These are phyloP conservation scores for Conticribra guillardii DNA, from an alignment of 108 stramenopile genomes.

Conservation along the genomic window DNA sequence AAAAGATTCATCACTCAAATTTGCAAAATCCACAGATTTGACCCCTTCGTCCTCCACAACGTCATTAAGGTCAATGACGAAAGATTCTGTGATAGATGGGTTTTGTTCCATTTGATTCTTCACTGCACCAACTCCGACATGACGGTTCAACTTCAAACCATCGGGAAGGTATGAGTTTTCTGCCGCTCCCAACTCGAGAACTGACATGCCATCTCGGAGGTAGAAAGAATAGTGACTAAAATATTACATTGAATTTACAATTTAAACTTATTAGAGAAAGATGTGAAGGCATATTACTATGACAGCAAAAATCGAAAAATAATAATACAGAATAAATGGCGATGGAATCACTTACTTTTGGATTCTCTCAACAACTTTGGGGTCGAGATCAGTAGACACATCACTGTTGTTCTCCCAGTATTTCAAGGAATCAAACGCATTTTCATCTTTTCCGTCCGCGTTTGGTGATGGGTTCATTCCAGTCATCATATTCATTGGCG, in stretches of 20 bases:
- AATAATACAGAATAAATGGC: not conserved
- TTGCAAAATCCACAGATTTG: conserved; percentile 65
- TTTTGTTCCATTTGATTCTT: conserved; percentile 72
- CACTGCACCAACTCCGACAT: conserved; percentile 80
- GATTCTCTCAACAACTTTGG: conserved; percentile 67
- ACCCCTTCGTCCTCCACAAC: conserved; percentile 74
- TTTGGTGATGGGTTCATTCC: conserved; percentile 26
- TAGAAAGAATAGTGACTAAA: conserved; percentile 81
- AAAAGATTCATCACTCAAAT: conserved; percentile 63
- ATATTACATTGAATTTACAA: not conserved
- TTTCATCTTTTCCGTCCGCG: conserved; percentile 33
- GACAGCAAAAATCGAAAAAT: conserved; percentile 4
- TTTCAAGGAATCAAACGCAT: conserved; percentile 57
- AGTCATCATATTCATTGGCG: conserved; percentile 44
- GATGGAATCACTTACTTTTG: conserved; percentile 52
- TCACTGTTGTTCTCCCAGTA: conserved; percentile 75
- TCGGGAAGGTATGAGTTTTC: conserved; percentile 86
- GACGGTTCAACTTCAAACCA: conserved; percentile 61
- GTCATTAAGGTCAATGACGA: conserved; percentile 81
- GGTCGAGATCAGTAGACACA: conserved; percentile 68
- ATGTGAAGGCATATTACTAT: not conserved
- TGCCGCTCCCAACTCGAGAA: conserved; percentile 86
- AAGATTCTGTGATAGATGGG: conserved; percentile 70
- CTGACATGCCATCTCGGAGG: conserved; percentile 78
- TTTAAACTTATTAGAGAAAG: not conserved